Conservation (phyloP, 345 rosid genomes). For the Eutrema japonicum region DNA sequence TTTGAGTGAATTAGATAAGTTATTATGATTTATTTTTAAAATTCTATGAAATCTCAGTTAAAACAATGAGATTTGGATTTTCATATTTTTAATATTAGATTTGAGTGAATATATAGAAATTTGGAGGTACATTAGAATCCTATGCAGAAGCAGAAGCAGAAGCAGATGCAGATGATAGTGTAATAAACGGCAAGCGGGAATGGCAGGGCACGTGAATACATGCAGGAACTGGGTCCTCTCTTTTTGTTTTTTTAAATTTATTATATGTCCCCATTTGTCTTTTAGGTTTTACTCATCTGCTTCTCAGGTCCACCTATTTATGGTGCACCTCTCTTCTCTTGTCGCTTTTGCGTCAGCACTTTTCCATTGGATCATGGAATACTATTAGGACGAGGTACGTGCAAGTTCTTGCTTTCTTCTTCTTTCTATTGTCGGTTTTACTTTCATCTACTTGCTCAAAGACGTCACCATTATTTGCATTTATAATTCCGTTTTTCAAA, state of each 20-base stretch:
- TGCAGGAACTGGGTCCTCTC: constrained; percentile 86
- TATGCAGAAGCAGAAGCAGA: too few relatives aligned
- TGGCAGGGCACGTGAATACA: constrained; percentile 97
- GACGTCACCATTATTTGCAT: background rate
- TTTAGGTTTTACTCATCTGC: constrained; percentile 42
- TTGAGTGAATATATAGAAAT: background rate
- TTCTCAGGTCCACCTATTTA: constrained; percentile 34
- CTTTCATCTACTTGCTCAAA: background rate
- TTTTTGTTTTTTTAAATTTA: too few relatives aligned
- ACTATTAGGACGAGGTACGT: constrained; percentile 37
- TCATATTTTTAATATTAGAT: too few relatives aligned
- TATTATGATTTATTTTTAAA: too few relatives aligned
- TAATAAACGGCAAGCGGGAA: constrained; percentile 63
- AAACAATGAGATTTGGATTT: too few relatives aligned
- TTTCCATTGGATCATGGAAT: constrained; percentile 34
- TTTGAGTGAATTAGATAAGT: too few relatives aligned
- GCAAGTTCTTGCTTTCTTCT: background rate
- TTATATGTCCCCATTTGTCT: too few relatives aligned
- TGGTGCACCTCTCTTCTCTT: constrained; percentile 37
- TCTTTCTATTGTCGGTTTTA: constrained; percentile 23
- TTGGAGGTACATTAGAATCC: constrained; percentile 64
- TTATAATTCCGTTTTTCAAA: background rate
- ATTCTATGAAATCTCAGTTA: too few relatives aligned
- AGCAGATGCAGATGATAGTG: constrained; percentile 69
- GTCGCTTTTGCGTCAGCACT: constrained; percentile 37